Evolutionary conservation across 805 yeast genomes (phyloP).

Genomic region (Candida montana): DNA sequence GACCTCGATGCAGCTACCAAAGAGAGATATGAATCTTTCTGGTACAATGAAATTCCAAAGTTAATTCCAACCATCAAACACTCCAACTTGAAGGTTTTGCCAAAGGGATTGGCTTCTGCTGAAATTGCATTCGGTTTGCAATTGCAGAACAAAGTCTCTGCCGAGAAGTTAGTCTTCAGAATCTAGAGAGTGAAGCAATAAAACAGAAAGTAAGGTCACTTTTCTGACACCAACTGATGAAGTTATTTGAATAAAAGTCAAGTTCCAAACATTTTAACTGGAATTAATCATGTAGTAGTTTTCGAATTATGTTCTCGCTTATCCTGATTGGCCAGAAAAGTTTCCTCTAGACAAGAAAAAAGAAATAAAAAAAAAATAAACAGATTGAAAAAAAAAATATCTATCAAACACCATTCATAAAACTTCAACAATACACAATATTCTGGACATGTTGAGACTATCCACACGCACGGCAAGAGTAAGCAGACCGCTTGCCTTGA

Average conservation of each 20-base stretch:
- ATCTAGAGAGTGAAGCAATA: background rate
- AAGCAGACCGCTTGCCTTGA: background rate
- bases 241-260: no score
- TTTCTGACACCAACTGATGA: no score
- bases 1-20: constrained; percentile 25
- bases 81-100: constrained; percentile 29
- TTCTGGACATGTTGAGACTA: constrained; percentile 5
- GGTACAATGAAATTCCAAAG: constrained; percentile 25
- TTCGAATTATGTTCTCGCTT: background rate
- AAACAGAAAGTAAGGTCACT: no score
- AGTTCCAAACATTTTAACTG: no score
- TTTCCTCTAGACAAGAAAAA: background rate
- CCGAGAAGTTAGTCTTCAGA: constrained; percentile 40
- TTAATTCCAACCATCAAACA: constrained; percentile 25
- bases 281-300: no score
- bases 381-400: background rate
- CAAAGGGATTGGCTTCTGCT: constrained; percentile 28
- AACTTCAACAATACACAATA: no score
- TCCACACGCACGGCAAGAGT: background rate
- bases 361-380: background rate
- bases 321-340: constrained; percentile 1
- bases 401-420: no score
- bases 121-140: constrained; percentile 35
- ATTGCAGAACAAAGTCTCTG: constrained; percentile 35
- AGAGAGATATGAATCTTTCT: constrained; percentile 23